Conservation (phyloP, 1,284 basidiomycete genomes). For the Microbotryum silenes-acaulis region DNA sequence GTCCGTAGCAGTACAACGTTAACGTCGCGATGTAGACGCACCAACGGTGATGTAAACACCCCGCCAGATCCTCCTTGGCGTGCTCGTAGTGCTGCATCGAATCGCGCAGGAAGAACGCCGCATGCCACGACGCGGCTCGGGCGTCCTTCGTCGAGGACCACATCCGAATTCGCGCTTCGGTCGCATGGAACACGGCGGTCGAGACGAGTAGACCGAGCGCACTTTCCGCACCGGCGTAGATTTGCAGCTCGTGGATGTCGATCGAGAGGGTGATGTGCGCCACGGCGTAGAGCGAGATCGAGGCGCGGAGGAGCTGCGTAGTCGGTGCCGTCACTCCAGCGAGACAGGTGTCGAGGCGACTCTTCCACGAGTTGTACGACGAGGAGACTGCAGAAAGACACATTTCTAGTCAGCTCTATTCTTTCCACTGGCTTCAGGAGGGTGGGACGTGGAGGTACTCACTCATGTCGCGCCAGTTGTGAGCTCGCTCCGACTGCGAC, state of each 20-base stretch:
- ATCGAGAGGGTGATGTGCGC: constrained; percentile 35
- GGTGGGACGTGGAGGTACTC: not conserved
- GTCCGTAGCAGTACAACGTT: constrained; percentile 27
- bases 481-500: constrained; percentile 31
- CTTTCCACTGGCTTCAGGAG: not conserved
- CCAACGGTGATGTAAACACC: constrained; percentile 30
- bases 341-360: constrained; percentile 31
- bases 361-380: constrained; percentile 35
- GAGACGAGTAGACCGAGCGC: constrained; percentile 32
- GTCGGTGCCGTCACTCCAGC: constrained; percentile 24
- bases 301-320: constrained; percentile 32
- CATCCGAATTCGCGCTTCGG: constrained; percentile 20
- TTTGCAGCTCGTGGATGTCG: constrained; percentile 32
- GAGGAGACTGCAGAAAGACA: constrained; percentile 18
- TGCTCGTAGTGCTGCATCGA: constrained; percentile 28
- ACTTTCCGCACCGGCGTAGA: constrained; percentile 32
- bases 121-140: constrained; percentile 34
- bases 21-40: constrained; percentile 29
- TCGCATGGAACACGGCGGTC: constrained; percentile 21
- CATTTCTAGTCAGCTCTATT: not conserved
- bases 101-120: constrained; percentile 31
- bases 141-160: constrained; percentile 26
- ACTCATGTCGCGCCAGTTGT: constrained; percentile 35
- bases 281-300: constrained; percentile 34
- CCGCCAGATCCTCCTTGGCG: constrained; percentile 29